These are phyloP conservation scores for Ricinus communis DNA, from an alignment of 345 rosid species.

Conservation along the genomic window DNA sequence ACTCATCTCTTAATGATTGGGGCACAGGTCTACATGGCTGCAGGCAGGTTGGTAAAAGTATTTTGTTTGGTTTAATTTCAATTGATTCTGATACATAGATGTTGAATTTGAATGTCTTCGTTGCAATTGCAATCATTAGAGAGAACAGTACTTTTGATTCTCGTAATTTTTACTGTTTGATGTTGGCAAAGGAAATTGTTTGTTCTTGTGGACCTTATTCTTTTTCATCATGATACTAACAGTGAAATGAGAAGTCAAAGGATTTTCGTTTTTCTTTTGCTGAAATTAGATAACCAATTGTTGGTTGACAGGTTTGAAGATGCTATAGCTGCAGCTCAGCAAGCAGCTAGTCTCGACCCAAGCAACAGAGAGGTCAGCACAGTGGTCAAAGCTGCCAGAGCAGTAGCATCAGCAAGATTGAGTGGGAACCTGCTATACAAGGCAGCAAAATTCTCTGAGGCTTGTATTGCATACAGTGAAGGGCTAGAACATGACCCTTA, in stretches of 20 bases:
- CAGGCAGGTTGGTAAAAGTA: slow-evolving; percentile 58
- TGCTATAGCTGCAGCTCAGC: slow-evolving; percentile 59
- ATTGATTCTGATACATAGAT: too few species aligned
- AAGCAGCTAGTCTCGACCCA: slow-evolving; percentile 72
- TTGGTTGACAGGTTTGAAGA: slow-evolving; percentile 64
- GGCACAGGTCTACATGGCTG: slow-evolving; percentile 56
- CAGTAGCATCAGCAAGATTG: slow-evolving; percentile 58
- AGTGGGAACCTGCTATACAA: slow-evolving; percentile 77
- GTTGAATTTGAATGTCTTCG: too few species aligned
- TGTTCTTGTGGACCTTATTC: too few species aligned
- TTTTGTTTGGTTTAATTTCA: too few species aligned
- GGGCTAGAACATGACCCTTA: slow-evolving; percentile 70
- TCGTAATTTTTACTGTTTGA: too few species aligned
- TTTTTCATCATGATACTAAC: background rate
- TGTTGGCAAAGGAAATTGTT: too few species aligned
- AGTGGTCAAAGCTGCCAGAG: slow-evolving; percentile 47
- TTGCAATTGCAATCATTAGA: too few species aligned
- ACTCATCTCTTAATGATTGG: slow-evolving; percentile 45
- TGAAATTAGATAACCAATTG: background rate
- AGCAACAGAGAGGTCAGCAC: slow-evolving; percentile 52
- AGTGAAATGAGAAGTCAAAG: too few species aligned
- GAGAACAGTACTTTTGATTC: too few species aligned
- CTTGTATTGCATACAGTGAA: slow-evolving; percentile 67
- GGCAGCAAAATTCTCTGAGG: slow-evolving; percentile 56
- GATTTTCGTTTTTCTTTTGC: background rate